phyloP scores from a whole-genome alignment of 306 rosid genomes.

The Rubus idaeus region DNA sequence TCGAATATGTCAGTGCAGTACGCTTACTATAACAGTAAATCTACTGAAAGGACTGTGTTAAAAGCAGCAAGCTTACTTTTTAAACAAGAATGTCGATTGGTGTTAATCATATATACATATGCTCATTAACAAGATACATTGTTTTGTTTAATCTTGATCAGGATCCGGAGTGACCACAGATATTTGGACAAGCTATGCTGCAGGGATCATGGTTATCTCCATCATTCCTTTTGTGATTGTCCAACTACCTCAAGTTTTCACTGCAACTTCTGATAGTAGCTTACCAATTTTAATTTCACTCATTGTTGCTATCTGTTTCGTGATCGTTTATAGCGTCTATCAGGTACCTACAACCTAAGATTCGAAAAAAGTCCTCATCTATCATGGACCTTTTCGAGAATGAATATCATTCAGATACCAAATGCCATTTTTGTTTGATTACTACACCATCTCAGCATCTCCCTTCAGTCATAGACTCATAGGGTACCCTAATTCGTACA shows the following conservation, averaged over 20 bases:
- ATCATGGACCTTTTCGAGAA: not conserved
- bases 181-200: slow-evolving; percentile 27
- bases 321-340: slow-evolving; percentile 21
- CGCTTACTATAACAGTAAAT: not conserved
- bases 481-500: too few species aligned
- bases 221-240: slow-evolving; percentile 13
- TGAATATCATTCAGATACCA: not conserved
- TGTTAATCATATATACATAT: not conserved
- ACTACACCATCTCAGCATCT: not conserved
- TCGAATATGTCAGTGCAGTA: not conserved
- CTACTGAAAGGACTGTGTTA: not conserved
- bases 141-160: not conserved
- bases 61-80: not conserved
- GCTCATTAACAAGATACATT: not conserved
- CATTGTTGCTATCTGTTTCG: slow-evolving; percentile 7
- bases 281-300: slow-evolving; percentile 16
- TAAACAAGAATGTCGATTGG: not conserved
- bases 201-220: slow-evolving; percentile 17
- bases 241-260: slow-evolving; percentile 20
- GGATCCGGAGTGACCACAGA: slow-evolving; percentile 25
- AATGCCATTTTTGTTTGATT: not conserved
- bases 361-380: not conserved
- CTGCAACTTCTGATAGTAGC: slow-evolving; percentile 5
- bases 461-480: too few species aligned
- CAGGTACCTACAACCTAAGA: slow-evolving; percentile 10